These are phyloP conservation scores for Sabuloglossum arenarium DNA, from an alignment of 495 filamentous ascomycete species.

Conservation along the genomic window DNA sequence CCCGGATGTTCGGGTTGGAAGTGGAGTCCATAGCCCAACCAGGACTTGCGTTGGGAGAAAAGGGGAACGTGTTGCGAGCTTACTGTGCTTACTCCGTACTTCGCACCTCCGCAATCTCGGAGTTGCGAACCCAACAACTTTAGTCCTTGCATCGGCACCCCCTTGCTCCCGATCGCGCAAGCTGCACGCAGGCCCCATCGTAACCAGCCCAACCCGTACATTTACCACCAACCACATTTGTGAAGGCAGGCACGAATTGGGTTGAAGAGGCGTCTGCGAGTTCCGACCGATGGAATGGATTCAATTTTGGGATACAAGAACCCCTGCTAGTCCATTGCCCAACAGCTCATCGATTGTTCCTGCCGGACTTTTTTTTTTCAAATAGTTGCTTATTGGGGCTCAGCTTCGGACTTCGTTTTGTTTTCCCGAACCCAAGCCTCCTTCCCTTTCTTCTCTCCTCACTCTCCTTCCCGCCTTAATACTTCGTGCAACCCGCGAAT, in stretches of 20 bases:
- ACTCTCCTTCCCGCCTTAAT: neutral
- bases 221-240: neutral
- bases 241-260: neutral
- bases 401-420: neutral
- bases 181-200: neutral
- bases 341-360: neutral
- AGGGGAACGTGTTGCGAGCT: neutral
- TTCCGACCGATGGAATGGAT: neutral
- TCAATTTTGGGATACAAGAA: neutral
- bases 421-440: neutral
- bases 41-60: no score
- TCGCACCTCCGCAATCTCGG: neutral
- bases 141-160: neutral
- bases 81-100: neutral
- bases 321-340: neutral
- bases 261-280: neutral
- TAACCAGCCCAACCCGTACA: neutral
- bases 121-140: neutral
- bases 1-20: no score
- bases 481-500: neutral
- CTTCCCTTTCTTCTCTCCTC: neutral
- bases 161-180: neutral
- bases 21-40: no score
- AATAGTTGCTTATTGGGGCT: neutral
- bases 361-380: neutral